phyloP scores from a whole-genome alignment of 208 protist species.

The Acanthamoeba divionensis region DNA sequence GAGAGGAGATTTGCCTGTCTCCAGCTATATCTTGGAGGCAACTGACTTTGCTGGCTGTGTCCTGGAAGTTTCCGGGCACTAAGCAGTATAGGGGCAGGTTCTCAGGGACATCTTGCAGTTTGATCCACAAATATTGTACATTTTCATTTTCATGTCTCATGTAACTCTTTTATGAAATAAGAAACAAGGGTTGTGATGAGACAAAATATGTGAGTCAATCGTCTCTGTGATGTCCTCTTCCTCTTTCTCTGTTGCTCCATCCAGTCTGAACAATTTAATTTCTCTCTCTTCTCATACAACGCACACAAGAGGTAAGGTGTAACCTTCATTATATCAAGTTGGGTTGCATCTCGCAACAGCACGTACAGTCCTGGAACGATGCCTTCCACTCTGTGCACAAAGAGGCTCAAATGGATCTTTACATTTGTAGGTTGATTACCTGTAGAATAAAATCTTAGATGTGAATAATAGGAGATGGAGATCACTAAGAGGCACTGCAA shows the following conservation, averaged over 20 bases:
- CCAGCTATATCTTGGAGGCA: conserved; percentile 20
- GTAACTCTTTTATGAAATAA: too few species aligned
- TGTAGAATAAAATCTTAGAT: too few species aligned
- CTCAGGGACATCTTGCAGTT: neutral
- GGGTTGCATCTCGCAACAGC: neutral
- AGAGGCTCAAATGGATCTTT: conserved; percentile 21
- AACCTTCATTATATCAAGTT: conserved; percentile 9
- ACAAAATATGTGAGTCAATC: too few species aligned
- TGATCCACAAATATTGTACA: neutral
- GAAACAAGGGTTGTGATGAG: too few species aligned
- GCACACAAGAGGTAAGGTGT: too few species aligned
- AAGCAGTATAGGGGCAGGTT: conserved; percentile 1
- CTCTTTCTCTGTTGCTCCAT: too few species aligned
- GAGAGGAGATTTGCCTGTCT: neutral
- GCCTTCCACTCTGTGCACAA: neutral
- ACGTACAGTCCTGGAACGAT: neutral
- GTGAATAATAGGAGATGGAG: too few species aligned
- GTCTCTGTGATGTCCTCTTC: too few species aligned
- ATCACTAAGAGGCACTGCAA: too few species aligned
- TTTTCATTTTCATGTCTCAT: neutral
- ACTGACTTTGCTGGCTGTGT: neutral
- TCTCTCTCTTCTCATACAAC: too few species aligned
- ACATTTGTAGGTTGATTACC: neutral
- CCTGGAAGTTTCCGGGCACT: neutral
- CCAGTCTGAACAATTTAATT: too few species aligned